Percentiles rank a stretch among this genome's conserved stretches.
These are phyloP conservation scores for Avena insularis DNA, from an alignment of 176 grass and related monocot genomes.

Conservation along the genomic window DNA sequence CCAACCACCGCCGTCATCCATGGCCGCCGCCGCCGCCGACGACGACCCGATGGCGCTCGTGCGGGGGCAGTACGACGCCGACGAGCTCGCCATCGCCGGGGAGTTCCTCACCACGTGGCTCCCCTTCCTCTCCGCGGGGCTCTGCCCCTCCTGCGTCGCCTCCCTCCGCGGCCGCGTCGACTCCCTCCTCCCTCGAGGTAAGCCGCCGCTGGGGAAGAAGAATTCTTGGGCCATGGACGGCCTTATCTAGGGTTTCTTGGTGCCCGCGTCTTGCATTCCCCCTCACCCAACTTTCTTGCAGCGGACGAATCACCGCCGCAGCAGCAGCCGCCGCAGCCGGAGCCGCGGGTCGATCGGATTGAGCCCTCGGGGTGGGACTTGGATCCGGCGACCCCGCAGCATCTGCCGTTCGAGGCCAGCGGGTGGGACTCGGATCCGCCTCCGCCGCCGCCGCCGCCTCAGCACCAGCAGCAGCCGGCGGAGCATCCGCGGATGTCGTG, in stretches of 20 bases:
- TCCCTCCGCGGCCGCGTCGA: conserved; percentile 65
- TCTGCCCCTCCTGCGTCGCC: conserved; percentile 68
- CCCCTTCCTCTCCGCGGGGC: conserved; percentile 75
- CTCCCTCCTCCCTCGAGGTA: conserved; percentile 75
- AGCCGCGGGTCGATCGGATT: conserved; percentile 36
- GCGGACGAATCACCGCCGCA: conserved; percentile 34
- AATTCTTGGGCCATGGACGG: background rate
- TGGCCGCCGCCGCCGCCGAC: conserved; percentile 10
- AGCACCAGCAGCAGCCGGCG: background rate
- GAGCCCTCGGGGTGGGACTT: conserved; percentile 53
- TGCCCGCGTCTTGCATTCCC: conserved; percentile 6
- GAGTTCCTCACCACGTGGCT: conserved; percentile 95
- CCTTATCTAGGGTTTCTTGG: conserved; percentile 36
- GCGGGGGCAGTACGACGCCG: conserved; percentile 55
- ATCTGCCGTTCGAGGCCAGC: conserved; percentile 47
- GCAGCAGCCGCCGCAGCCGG: background rate
- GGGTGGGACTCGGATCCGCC: conserved; percentile 64
- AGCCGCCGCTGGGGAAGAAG: background rate
- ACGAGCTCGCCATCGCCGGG: conserved; percentile 78
- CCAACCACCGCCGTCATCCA: conserved; percentile 19
- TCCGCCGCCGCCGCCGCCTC: background rate
- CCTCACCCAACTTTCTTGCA: conserved; percentile 24
- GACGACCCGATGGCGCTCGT: conserved; percentile 69
- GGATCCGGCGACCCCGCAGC: conserved; percentile 43
- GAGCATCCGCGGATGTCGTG: conserved; percentile 71